Conservation (phyloP, 805 yeast genomes). For the Kodamaea nitidulidarum region DNA sequence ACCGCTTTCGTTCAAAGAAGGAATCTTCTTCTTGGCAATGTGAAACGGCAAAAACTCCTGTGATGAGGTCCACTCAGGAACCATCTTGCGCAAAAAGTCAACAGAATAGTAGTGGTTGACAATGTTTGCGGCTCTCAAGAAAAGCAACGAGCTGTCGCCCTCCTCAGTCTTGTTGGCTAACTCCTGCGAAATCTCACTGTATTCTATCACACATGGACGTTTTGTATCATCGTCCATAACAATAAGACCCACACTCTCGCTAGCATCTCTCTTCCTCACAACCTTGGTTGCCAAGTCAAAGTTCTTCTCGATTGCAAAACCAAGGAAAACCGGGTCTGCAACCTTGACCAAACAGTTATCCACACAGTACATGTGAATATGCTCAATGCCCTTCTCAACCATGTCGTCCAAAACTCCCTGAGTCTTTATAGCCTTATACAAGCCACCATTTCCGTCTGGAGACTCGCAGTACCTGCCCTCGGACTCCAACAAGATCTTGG, state of each 20-base stretch:
- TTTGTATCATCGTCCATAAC: constrained; percentile 56
- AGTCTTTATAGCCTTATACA: constrained; percentile 74
- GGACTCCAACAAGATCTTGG: constrained; percentile 60
- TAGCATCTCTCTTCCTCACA: constrained; percentile 85
- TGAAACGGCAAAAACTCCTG: constrained; percentile 82
- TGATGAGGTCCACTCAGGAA: constrained; percentile 68
- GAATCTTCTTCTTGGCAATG: constrained; percentile 87
- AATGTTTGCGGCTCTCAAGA: constrained; percentile 90
- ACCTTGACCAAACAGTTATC: constrained; percentile 89
- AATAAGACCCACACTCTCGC: constrained; percentile 88
- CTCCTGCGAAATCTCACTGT: constrained; percentile 79
- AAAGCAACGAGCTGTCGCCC: constrained; percentile 48
- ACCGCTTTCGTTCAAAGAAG: constrained; percentile 49
- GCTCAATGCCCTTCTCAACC: constrained; percentile 64
- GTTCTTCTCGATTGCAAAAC: constrained; percentile 67
- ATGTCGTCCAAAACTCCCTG: constrained; percentile 69
- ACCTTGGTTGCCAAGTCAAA: constrained; percentile 87
- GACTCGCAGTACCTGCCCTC: constrained; percentile 63
- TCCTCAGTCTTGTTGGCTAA: constrained; percentile 65
- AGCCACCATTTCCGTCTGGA: constrained; percentile 98
- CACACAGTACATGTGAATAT: constrained; percentile 94
- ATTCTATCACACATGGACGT: constrained; percentile 89
- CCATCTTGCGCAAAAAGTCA: constrained; percentile 54
- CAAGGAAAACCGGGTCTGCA: constrained; percentile 88
- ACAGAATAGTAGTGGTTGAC: constrained; percentile 95